Evolutionary conservation across 2,329 filamentous ascomycete genomes (phyloP), one percentile per base, ranked within the genome.

Genomic region (Fusarium proliferatum): DNA sequence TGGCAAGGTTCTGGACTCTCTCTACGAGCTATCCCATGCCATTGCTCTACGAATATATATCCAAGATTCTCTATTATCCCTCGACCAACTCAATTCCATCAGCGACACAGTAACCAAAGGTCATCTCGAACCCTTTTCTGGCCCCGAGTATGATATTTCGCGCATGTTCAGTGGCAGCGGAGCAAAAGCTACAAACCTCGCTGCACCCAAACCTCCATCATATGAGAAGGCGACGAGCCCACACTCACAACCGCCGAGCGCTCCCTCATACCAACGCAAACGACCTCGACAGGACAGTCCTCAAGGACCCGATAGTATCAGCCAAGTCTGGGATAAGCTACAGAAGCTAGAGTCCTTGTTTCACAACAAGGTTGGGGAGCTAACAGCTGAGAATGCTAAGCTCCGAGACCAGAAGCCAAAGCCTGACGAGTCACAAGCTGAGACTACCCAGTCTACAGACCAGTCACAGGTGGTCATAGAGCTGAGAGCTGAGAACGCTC

Each of bases 111-210:
- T 19, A 21, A n/a, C 23, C 3, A 53, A 65, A 15, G 19, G 21
- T 11, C 33, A 26, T 7, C 45, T 67, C 3, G 48, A 59, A 11
- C 61, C 51, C 9, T 56, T 65, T 21, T 46, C 51, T 30, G 30
- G 61, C 19, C 51, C 43, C 4, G 42, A 59, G 2, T 49, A 65
- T 41, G 64, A 65, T 19, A 49, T 67, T 11, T 26, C 61, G 7
- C 62, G 64, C 15, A 65, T 67, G 64, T 67, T 51, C 34, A 23
- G 61, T 43, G 64, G 64, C 17, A 45, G 41, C 9, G 61, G 64
- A 17, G 64, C 64, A 13, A 67, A 67, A 17, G 19, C 36, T 19
- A 12, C 38, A 26, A 23, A 23, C 9, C 26, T 36, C n/a, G 6
- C 41, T 4, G 19, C 34, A 28, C 39, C 39, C 30, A 57, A 46